A percentile compares a stretch with the other conserved stretches of the same genome.
Conservation (phyloP, 2,329 filamentous ascomycete genomes). For the Taxawa tesnikishii region DNA sequence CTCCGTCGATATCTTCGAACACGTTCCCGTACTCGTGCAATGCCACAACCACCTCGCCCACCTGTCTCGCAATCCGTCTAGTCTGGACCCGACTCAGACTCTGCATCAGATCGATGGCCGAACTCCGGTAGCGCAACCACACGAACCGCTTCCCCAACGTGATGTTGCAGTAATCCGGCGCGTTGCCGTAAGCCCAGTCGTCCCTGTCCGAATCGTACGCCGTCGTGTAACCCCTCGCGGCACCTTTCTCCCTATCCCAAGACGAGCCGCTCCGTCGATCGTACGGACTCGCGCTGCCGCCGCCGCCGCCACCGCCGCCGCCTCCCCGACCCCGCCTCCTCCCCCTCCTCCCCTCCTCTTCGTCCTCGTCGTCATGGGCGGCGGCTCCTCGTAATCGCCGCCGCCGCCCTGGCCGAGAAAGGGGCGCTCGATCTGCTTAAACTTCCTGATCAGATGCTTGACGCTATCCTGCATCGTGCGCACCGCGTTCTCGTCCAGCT, state of each 20-base stretch:
- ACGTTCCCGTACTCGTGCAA: conserved; percentile 17
- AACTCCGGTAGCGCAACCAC: conserved; percentile 24
- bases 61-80: conserved; percentile 23
- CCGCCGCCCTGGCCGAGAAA: conserved; percentile 19
- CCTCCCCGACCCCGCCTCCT: conserved; percentile 8
- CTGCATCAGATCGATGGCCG: conserved; percentile 22
- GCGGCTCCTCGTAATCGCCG: background rate
- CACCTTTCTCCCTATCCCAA: conserved; percentile 15
- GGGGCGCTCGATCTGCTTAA: conserved; percentile 23
- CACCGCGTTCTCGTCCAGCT: conserved; percentile 21
- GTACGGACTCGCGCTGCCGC: background rate
- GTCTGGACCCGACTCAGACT: conserved; percentile 24
- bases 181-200: conserved; percentile 17
- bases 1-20: conserved; percentile 12
- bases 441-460: conserved; percentile 22
- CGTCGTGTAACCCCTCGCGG: conserved; percentile 1
- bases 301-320: conserved; percentile 10
- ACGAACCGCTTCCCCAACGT: conserved; percentile 20
- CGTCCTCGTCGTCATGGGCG: conserved; percentile 7
- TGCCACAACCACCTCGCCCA: conserved; percentile 17
- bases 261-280: conserved; percentile 12
- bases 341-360: conserved; percentile 15
- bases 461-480: conserved; percentile 23
- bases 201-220: conserved; percentile 15
- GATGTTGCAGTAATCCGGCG: conserved; percentile 22